These are phyloP conservation scores for carrot (Daucus carota) DNA, from an alignment of 129 eudicot genomes.

Conservation along the genomic window DNA sequence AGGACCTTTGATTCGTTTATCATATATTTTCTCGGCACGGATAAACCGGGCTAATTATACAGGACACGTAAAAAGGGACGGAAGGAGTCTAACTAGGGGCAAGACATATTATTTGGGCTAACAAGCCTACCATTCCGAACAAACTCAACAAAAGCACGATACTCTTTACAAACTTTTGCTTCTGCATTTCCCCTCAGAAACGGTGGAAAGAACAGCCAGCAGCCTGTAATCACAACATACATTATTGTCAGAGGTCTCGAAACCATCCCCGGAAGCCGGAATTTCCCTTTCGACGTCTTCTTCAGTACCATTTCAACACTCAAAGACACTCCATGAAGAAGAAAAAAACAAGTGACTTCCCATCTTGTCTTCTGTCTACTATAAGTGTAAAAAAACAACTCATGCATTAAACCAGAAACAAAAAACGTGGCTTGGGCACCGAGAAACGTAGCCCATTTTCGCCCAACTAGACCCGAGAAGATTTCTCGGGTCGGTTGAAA, in stretches of 20 bases:
- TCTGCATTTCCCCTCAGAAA: slow-evolving; percentile 27
- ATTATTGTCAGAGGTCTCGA: slow-evolving; percentile 28
- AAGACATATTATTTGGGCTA: slow-evolving; percentile 16
- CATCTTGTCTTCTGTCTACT: slow-evolving; percentile 21
- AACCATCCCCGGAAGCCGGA: slow-evolving; percentile 25
- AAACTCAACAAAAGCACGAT: slow-evolving; percentile 36
- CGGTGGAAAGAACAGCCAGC: slow-evolving; percentile 60
- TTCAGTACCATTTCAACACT: slow-evolving; percentile 40
- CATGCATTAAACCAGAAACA: slow-evolving; percentile 65
- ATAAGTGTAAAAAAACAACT: slow-evolving; percentile 39
- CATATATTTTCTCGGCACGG: too few relatives aligned
- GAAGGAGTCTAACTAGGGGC: neutral
- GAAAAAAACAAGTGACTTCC: slow-evolving; percentile 37
- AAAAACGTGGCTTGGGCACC: slow-evolving; percentile 36
- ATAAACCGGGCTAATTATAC: too few relatives aligned
- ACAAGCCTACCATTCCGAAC: slow-evolving; percentile 24
- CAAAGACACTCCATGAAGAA: slow-evolving; percentile 51
- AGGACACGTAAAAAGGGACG: too few relatives aligned
- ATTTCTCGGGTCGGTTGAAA: slow-evolving; percentile 29
- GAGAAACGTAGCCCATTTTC: slow-evolving; percentile 24
- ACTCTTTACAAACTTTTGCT: slow-evolving; percentile 32
- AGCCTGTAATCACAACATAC: slow-evolving; percentile 31
- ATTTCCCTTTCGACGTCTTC: slow-evolving; percentile 14
- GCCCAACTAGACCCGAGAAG: neutral
- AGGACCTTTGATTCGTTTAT: too few relatives aligned